Evolutionary conservation across 768 basidiomycete genomes (phyloP), one percentile per base, ranked within the genome.

Genomic region (Tylopilus intermedius): DNA sequence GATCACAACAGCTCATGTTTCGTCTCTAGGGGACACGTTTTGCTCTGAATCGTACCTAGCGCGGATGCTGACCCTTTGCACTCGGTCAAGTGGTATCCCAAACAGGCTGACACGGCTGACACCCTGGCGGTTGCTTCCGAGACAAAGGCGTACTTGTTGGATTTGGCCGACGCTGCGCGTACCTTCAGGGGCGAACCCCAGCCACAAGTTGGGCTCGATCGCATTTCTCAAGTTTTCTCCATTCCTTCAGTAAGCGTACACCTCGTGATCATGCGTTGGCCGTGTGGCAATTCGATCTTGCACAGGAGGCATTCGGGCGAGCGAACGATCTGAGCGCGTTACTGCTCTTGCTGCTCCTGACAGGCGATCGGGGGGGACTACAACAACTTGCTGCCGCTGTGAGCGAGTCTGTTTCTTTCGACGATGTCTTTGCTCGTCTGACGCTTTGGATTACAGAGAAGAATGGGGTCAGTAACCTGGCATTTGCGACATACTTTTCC

Each of bases 31-130:
- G 88, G 88, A 35, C 74, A 76, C 48, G 67, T 89, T 41, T 68
- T 88, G 54, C 75, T 90, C 13, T 90, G 87, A 58, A 78, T 90
- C 24, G 87, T 90, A 9, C 74, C 84, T 8, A 71, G 66, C 39
- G 73, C 73, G 29, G 76, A 78, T 49, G 64, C 68, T 15, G 82
- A 18, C 44, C 81, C 82, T 24, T 75, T 92, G 29, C 87, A 86
- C 57, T 81, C 87, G 11, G 90, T 92, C 53, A 91, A 91, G 66
- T 92, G 90, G 90, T 87, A 93, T 60, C 87, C 90, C 11, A 88
- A 86, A 66, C 83, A 91, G 51, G 76, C 81, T 3, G 85, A 90
- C 63, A 84, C 81, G 51, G 76, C 81, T 3, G 85, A 90, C 63
- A 84, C 81, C 9, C 75, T 92, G 41, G 90, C 90, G 4, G 84